These are phyloP conservation scores for Phyllosticta citrichinensis DNA, from an alignment of 2,329 filamentous ascomycete genomes.

Conservation along the genomic window DNA sequence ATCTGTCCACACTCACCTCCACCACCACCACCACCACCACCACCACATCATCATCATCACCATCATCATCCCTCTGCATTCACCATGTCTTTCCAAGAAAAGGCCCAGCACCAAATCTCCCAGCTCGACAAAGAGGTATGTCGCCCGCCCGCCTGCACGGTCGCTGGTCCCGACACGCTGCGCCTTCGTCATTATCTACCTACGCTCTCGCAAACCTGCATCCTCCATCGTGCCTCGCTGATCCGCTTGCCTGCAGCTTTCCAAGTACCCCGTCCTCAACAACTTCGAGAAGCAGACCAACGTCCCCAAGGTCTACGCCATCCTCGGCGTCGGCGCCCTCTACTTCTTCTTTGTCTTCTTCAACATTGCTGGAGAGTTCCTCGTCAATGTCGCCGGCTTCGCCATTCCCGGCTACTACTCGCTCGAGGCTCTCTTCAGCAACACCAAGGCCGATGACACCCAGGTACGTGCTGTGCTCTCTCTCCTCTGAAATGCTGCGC, in stretches of 20 bases:
- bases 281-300: constrained; percentile 78
- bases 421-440: constrained; percentile 63
- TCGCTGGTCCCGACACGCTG: neutral
- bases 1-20: neutral
- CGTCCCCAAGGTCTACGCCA: constrained; percentile 75
- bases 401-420: constrained; percentile 79
- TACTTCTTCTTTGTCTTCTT: constrained; percentile 91
- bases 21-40: constrained; percentile 3
- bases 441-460: constrained; percentile 65
- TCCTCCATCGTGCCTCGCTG: neutral
- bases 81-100: constrained; percentile 67
- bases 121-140: constrained; percentile 76
- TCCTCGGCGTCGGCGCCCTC: constrained; percentile 63
- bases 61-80: neutral
- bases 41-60: constrained; percentile 11
- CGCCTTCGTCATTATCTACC: neutral
- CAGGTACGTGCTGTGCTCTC: constrained; percentile 48
- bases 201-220: neutral
- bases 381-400: constrained; percentile 81
- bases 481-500: constrained; percentile 19
- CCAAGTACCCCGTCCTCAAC: constrained; percentile 73
- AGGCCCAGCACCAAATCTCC: constrained; percentile 64
- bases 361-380: constrained; percentile 80
- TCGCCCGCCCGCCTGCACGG: neutral
- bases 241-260: constrained; percentile 46